phyloP scores from a whole-genome alignment of 352 stramenopile genomes.

The Globisporangium barbulae region DNA sequence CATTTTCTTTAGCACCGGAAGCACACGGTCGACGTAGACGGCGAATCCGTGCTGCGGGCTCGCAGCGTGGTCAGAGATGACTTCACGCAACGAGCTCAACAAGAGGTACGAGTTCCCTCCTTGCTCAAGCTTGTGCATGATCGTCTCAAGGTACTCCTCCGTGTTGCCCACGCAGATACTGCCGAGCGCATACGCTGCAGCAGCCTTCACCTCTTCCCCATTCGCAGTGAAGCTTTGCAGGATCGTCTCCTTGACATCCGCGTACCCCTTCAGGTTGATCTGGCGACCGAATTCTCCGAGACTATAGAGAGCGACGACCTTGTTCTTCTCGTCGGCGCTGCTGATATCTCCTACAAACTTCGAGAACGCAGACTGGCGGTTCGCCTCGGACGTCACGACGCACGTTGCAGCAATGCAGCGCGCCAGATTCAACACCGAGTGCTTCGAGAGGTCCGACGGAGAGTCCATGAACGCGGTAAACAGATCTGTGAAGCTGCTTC shows the following conservation, averaged over 20 bases:
- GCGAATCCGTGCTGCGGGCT: conserved; percentile 74
- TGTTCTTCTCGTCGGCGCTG: conserved; percentile 56
- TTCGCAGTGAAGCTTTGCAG: conserved; percentile 83
- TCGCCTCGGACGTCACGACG: conserved; percentile 42
- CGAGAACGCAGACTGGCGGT: conserved; percentile 66
- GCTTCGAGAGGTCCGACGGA: conserved; percentile 71
- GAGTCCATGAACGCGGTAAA: conserved; percentile 77
- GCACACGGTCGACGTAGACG: conserved; percentile 80
- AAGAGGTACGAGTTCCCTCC: conserved; percentile 95
- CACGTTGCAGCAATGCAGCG: conserved; percentile 90
- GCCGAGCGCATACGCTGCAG: conserved; percentile 95
- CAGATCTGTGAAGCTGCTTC: conserved; percentile 85
- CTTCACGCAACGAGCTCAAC: conserved; percentile 95
- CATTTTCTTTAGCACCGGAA: conserved; percentile 94
- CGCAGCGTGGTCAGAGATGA: conserved; percentile 87
- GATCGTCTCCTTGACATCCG: conserved; percentile 89
- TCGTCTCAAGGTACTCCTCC: conserved; percentile 84
- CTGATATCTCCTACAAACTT: conserved; percentile 74
- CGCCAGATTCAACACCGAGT: conserved; percentile 93
- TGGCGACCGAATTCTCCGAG: conserved; percentile 95
- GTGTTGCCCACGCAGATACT: conserved; percentile 95
- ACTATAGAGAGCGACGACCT: conserved; percentile 91
- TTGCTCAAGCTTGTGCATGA: conserved; percentile 92
- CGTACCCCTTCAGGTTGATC: conserved; percentile 82
- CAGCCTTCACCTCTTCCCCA: conserved; percentile 95